Evolutionary conservation across 805 yeast species (phyloP).

Genomic region (Candida dajiaensis): DNA sequence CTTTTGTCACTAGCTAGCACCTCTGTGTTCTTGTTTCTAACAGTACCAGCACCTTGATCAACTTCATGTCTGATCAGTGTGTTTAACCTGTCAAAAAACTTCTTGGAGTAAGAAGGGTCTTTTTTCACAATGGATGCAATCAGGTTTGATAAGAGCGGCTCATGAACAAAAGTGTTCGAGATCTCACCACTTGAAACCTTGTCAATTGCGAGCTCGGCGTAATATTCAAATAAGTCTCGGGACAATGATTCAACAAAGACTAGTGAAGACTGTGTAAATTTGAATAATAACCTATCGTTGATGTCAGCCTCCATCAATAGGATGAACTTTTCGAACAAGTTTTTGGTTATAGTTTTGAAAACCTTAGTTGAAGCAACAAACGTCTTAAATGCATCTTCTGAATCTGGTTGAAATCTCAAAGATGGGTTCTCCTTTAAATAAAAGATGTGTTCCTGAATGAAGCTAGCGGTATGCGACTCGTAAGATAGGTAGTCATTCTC

Average conservation of each 20-base stretch:
- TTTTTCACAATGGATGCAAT: constrained; percentile 68
- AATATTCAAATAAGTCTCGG: constrained; percentile 42
- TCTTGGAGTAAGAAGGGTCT: constrained; percentile 27
- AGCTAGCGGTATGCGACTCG: constrained; percentile 40
- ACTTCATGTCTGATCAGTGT: constrained; percentile 59
- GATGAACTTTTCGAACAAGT: constrained; percentile 54
- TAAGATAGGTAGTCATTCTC: constrained; percentile 35
- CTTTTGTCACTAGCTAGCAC: constrained; percentile 74
- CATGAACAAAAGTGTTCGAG: constrained; percentile 50
- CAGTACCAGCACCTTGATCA: constrained; percentile 72
- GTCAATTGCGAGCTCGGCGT: constrained; percentile 33
- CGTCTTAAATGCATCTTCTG: constrained; percentile 45
- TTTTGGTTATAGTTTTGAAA: constrained; percentile 53
- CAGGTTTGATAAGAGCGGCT: constrained; percentile 64
- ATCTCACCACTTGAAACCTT: constrained; percentile 50
- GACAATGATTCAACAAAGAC: constrained; percentile 54
- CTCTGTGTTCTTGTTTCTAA: constrained; percentile 56
- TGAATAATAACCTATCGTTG: constrained; percentile 30
- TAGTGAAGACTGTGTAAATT: constrained; percentile 39
- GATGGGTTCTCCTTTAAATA: constrained; percentile 32
- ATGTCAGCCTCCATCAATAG: constrained; percentile 51
- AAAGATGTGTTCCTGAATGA: constrained; percentile 59
- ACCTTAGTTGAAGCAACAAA: constrained; percentile 67
- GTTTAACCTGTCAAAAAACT: constrained; percentile 24
- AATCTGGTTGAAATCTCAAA: constrained; percentile 34